phyloP scores from a whole-genome alignment of 2,329 filamentous ascomycete species.

The Chalara sp. region DNA sequence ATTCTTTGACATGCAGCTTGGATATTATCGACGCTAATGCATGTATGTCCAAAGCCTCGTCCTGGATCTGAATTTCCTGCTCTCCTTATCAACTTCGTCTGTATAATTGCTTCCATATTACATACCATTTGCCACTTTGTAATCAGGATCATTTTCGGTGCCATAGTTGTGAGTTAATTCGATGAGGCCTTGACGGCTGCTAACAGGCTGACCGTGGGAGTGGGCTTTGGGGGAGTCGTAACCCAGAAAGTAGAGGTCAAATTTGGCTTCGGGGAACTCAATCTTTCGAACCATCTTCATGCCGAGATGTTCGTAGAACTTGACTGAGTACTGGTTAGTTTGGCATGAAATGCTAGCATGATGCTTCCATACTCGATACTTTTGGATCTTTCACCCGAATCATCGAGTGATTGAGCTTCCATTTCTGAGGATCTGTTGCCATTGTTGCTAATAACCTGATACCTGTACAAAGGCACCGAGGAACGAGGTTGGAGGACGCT shows the following conservation, averaged over 20 bases:
- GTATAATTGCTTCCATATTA: not conserved
- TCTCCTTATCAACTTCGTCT: not conserved
- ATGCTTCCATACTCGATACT: conserved; percentile 49
- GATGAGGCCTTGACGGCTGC: conserved; percentile 83
- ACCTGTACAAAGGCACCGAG: conserved; percentile 15
- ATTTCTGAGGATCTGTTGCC: conserved; percentile 67
- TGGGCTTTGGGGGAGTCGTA: conserved; percentile 72
- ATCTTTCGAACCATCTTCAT: conserved; percentile 79
- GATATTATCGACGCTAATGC: conserved; percentile 76
- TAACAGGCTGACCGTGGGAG: conserved; percentile 64
- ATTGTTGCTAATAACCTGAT: conserved; percentile 26
- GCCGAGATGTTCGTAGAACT: conserved; percentile 91
- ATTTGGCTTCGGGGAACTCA: conserved; percentile 79
- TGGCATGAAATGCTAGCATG: not conserved
- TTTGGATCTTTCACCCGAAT: conserved; percentile 92
- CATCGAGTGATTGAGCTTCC: conserved; percentile 91
- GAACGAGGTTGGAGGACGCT: not conserved
- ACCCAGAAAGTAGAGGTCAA: conserved; percentile 91
- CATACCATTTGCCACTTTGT: conserved; percentile 70
- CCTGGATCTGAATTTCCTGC: conserved; percentile 71
- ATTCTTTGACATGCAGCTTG: conserved; percentile 85
- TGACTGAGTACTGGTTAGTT: conserved; percentile 41
- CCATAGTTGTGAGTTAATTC: conserved; percentile 84
- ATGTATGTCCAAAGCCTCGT: conserved; percentile 70
- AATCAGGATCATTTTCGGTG: conserved; percentile 77